phyloP scores from a whole-genome alignment of 768 basidiomycete genomes.

The Termitomyces sp. region DNA sequence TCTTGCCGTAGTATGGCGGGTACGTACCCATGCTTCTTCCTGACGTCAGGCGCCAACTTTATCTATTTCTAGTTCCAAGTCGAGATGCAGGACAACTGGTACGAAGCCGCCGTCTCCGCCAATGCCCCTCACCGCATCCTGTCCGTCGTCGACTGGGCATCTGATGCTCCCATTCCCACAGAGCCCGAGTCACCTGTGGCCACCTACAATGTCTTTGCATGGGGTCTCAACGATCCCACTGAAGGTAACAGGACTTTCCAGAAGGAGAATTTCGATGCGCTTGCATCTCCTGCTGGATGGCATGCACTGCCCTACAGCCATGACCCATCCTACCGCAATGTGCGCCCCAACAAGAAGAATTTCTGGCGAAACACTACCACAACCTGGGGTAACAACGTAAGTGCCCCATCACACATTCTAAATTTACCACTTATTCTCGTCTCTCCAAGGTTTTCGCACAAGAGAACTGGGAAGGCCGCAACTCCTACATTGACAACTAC shows the following conservation, averaged over 20 bases:
- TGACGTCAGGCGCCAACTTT: background rate
- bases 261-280: slow-evolving; percentile 65
- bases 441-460: slow-evolving; percentile 73
- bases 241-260: slow-evolving; percentile 54
- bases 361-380: slow-evolving; percentile 66
- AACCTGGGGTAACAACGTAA: slow-evolving; percentile 83
- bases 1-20: slow-evolving; percentile 81
- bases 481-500: slow-evolving; percentile 62
- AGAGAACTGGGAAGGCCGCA: slow-evolving; percentile 84
- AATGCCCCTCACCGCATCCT: slow-evolving; percentile 72
- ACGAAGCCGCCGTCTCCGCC: slow-evolving; percentile 81
- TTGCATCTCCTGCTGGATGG: slow-evolving; percentile 90
- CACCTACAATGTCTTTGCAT: slow-evolving; percentile 71
- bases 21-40: slow-evolving; percentile 17
- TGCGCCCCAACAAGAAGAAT: slow-evolving; percentile 18
- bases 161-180: slow-evolving; percentile 49
- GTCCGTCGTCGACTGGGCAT: slow-evolving; percentile 92
- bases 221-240: slow-evolving; percentile 83
- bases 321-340: slow-evolving; percentile 48
- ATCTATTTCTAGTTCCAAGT: slow-evolving; percentile 62
- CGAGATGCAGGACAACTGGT: slow-evolving; percentile 95
- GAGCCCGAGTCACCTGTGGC: slow-evolving; percentile 27
- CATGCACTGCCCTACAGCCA: slow-evolving; percentile 70
- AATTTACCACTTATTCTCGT: background rate
- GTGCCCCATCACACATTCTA: slow-evolving; percentile 5